Evolutionary conservation across 495 filamentous ascomycete species (phyloP).

Genomic region (Pyrenula aspistea): DNA sequence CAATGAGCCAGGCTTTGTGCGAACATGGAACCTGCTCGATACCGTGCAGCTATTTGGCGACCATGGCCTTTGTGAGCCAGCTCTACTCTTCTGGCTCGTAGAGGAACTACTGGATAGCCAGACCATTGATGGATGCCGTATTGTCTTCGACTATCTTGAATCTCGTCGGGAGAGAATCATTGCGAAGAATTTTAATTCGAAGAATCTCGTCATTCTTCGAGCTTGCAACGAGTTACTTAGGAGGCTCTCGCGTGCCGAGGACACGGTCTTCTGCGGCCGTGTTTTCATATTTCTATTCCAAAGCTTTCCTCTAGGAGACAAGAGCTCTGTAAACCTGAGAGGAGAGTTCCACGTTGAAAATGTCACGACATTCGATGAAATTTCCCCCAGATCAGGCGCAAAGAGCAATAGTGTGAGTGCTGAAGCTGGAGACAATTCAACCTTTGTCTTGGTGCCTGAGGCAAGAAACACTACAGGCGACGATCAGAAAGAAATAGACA

Average conservation of each 20-base stretch:
- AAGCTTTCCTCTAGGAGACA: slow-evolving; percentile 89
- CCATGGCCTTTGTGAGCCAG: slow-evolving; percentile 67
- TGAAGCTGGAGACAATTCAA: slow-evolving; percentile 52
- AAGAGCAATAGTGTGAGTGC: slow-evolving; percentile 34
- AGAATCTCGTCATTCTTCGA: slow-evolving; percentile 75
- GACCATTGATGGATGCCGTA: slow-evolving; percentile 80
- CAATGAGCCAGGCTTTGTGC: slow-evolving; percentile 58
- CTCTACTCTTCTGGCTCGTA: slow-evolving; percentile 75
- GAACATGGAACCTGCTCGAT: slow-evolving; percentile 89
- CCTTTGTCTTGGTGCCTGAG: slow-evolving; percentile 1
- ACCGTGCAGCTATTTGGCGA: slow-evolving; percentile 80
- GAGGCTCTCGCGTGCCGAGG: slow-evolving; percentile 81
- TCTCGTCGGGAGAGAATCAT: slow-evolving; percentile 80
- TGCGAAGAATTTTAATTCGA: slow-evolving; percentile 73
- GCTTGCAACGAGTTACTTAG: slow-evolving; percentile 92
- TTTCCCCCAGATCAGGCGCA: slow-evolving; percentile 11
- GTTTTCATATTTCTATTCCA: slow-evolving; percentile 98
- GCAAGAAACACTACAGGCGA: slow-evolving; percentile 9
- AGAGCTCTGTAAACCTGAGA: slow-evolving; percentile 89
- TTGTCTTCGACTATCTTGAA: slow-evolving; percentile 86
- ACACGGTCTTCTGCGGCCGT: slow-evolving; percentile 91
- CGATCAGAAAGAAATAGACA: slow-evolving; percentile 9
- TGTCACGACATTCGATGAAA: slow-evolving; percentile 72
- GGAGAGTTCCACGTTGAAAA: slow-evolving; percentile 96
- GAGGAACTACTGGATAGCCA: slow-evolving; percentile 95